Base-by-base conservation (phyloP, 1,139 yeast species). In the Chernovozyma sophiae-reginae region DNA sequence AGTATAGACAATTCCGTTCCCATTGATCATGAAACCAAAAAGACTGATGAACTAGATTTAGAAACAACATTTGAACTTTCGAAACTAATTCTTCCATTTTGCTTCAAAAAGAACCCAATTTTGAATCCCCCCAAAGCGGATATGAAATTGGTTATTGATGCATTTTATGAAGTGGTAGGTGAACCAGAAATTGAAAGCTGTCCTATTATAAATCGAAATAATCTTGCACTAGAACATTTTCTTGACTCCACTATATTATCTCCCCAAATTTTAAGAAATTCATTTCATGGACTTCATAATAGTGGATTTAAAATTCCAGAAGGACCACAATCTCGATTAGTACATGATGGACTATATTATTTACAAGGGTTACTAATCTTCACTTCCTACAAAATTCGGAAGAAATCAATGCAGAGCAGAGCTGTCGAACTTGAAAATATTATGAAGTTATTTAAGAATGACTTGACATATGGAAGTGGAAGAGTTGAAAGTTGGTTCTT, bases 401-500 rank as follows among this genome's bases (percentile, higher is more conserved):
- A 84, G 52, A 78, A 86, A 47, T 72, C 83, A 1, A 77, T 83
- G 71, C 94, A 84, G 46, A 86, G 92, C 7, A 68, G 94, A 41
- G 79, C 84, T 0, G 85, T 86, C 4, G 97, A 90, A 50, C 61
- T 90, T 25, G 94, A 85, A 39, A 74, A 76, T 31, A 87, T 94
- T 1, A 74, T 86, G 15, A 71, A 73, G 39, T 73, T 82, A 51
- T 68, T 89, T 40, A 73, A 70, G 37, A 66, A 69, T 40, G 98
- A 92, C 54, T 58, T 94, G 22, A 55, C 79, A 2, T 79, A 80
- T 52, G 79, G 83, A 3, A 72, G 84, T 2, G 65, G 73, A 35
- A 65, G 97, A 20, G 72, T 83, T 35, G 98, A 92, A 56, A 78
- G 87, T 13, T 94, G 99, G 99, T 66, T 79, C 34, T 68, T 87